Percentiles rank a stretch among this genome's conserved stretches.
phyloP scores from a whole-genome alignment of 345 rosid genomes.

The Capsella bursapastoris region DNA sequence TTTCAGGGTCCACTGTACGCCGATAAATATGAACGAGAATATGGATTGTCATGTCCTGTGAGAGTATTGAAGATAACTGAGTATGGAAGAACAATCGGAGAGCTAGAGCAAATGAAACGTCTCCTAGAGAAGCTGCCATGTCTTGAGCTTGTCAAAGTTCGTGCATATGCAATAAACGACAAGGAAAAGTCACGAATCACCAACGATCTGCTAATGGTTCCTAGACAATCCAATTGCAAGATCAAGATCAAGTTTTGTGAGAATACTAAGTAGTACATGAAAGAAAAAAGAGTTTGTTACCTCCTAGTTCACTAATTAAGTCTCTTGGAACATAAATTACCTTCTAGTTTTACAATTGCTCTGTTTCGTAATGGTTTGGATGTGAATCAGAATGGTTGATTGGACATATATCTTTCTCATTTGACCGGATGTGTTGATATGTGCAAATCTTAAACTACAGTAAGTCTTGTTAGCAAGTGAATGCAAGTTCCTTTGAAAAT shows the following conservation, averaged over 20 bases:
- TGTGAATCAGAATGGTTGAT: too few species aligned
- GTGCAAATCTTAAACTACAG: too few species aligned
- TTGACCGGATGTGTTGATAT: too few species aligned
- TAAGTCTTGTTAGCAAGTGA: too few species aligned
- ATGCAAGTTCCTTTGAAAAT: too few species aligned
- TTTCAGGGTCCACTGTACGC: neutral
- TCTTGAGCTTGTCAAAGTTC: constrained; percentile 22
- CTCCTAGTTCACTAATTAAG: neutral
- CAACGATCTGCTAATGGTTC: neutral
- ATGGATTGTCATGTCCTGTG: constrained; percentile 8
- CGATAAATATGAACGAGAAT: neutral
- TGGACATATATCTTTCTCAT: too few species aligned
- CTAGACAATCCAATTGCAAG: neutral
- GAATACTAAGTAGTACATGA: too few species aligned
- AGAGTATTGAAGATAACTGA: constrained; percentile 4
- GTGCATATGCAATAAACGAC: neutral
- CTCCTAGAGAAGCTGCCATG: neutral
- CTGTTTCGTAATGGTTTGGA: too few species aligned
- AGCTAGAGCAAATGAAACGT: neutral
- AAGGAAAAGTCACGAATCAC: neutral
- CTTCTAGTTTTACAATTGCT: too few species aligned
- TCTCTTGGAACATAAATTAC: neutral
- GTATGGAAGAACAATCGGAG: neutral
- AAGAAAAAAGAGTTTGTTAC: neutral
- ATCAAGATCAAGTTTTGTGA: neutral